Conservation (phyloP, 306 rosid species). For the Cicer bijugum region DNA sequence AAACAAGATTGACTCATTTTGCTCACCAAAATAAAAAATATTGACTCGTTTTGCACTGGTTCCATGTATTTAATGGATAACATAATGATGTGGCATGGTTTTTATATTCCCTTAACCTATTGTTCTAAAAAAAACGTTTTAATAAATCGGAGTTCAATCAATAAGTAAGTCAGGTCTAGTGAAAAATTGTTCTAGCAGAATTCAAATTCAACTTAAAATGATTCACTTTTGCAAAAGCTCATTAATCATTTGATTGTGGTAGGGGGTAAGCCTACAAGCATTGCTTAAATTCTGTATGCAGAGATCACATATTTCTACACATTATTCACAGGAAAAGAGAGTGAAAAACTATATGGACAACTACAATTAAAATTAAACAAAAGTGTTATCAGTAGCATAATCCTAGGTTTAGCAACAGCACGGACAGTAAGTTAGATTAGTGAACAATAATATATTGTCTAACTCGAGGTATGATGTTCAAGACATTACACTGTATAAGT, state of each 20-base stretch:
- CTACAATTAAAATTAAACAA: neutral
- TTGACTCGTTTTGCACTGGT: no score
- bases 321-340: conserved; percentile 1
- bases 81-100: neutral
- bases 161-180: no score
- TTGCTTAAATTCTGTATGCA: neutral
- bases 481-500: conserved; percentile 31
- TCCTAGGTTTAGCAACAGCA: conserved; percentile 14
- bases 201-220: no score
- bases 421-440: conserved; percentile 12
- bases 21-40: no score
- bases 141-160: no score
- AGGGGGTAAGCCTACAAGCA: neutral
- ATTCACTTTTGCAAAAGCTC: no score
- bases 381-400: conserved; percentile 26
- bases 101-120: no score
- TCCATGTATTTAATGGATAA: neutral
- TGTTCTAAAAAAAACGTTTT: no score
- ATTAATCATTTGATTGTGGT: no score
- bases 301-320: neutral
- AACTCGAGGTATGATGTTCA: conserved; percentile 28
- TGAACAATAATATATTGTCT: conserved; percentile 7
- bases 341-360: neutral
- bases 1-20: no score
- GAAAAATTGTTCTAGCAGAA: no score